Base-by-base conservation (phyloP, 805 yeast species). In the Candida hungchunana region DNA sequence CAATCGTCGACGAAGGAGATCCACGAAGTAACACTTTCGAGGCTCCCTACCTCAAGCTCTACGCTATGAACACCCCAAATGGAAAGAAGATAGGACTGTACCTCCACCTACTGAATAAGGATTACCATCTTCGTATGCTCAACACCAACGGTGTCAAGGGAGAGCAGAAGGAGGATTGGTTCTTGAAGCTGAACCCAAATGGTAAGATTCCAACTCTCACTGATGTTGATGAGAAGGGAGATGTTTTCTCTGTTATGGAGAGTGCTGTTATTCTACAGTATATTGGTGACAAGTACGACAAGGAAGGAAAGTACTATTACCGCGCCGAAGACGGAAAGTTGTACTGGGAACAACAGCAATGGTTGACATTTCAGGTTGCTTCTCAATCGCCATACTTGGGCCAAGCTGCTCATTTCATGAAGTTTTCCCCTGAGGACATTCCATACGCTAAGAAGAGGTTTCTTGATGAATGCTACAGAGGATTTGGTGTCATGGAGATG, bases 321-420 rank as follows among this genome's bases (percentile, higher is more conserved):
- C 42, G 49, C 13, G 42, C 50, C 6, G 29, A 32, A 11, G 66
- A 63, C 3, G 56, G 75, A 18, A 53, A 50, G 6, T 48, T 56
- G 30, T 79, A 77, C 55, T 79, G 73, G 56, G 68, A 65, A 43
- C 69, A 71, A 51, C 51, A 71, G 46, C 76, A 75, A 43, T 68
- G 79, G 71, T 44, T 71, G 7, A 63, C 65, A 27, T 78, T 75
- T 65, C 81, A 76, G 47, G 67, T 73, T 60, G 77, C 79, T 42
- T 73, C 75, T 7, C 58, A 71, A 26, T 79, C 80, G 20, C 83
- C 84, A 39, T 73, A 69, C 68, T 77, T 70, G 49, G 84, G 85
- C 10, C 83, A 78, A 51, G 73, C 72, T 27, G 53, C 57, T 40
- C 78, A 71, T 51, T 79, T 77, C 51, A 26, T 40, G 2, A 14